Evolutionary conservation across 257 asterid species (phyloP).

Genomic region (Penstemon eatonii): DNA sequence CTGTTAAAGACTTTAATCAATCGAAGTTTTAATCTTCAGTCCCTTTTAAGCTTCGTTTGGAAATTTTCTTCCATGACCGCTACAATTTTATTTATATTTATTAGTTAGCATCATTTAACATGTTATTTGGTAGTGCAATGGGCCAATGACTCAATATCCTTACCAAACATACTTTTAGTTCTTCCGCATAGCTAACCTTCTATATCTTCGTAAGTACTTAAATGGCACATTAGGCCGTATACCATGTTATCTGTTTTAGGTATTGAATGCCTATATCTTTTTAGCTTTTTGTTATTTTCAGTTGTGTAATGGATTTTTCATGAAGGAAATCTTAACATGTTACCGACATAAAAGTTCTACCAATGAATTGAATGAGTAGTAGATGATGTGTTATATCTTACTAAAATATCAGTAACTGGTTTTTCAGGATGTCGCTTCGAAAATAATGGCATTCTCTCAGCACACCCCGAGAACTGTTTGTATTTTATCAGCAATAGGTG

Average conservation of each 20-base stretch:
- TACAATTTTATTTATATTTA: neutral
- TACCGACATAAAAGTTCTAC: too few species aligned
- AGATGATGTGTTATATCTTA: neutral
- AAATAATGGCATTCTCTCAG: conserved; percentile 27
- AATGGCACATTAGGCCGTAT: too few species aligned
- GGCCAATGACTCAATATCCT: too few species aligned
- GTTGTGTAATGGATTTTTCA: too few species aligned
- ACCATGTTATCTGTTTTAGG: too few species aligned
- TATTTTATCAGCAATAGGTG: conserved; percentile 29
- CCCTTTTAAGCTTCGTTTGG: neutral
- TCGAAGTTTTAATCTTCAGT: neutral
- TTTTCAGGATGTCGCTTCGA: conserved; percentile 30
- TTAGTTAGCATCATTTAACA: neutral
- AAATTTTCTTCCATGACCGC: neutral
- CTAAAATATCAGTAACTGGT: conserved; percentile 3
- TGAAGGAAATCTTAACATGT: too few species aligned
- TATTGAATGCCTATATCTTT: neutral
- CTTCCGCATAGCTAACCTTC: too few species aligned
- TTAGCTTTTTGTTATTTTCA: too few species aligned
- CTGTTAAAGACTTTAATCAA: neutral
- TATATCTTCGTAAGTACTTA: too few species aligned
- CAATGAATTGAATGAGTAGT: too few species aligned
- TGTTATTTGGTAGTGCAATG: too few species aligned
- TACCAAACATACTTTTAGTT: too few species aligned
- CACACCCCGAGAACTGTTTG: conserved; percentile 6